phyloP scores from a whole-genome alignment of 2,329 filamentous ascomycete genomes.

The Penicillium corylophilum region DNA sequence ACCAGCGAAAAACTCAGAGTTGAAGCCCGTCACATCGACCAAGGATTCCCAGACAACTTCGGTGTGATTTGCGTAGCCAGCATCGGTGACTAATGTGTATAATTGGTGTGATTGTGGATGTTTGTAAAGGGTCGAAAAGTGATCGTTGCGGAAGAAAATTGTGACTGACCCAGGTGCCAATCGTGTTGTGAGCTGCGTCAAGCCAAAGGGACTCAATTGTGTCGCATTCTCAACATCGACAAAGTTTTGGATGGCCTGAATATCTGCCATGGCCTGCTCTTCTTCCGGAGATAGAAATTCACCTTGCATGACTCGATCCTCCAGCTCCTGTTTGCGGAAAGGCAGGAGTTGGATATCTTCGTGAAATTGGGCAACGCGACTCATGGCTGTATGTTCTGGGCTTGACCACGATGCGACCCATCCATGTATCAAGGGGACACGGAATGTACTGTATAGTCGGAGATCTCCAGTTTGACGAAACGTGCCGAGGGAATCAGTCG shows the following conservation, averaged over 20 bases:
- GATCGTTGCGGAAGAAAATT: slow-evolving; percentile 94
- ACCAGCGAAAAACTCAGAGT: slow-evolving; percentile 80
- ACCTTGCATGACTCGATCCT: slow-evolving; percentile 67
- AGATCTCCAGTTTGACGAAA: slow-evolving; percentile 89
- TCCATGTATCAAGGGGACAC: slow-evolving; percentile 84
- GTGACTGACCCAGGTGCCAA: slow-evolving; percentile 76
- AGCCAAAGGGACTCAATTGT: slow-evolving; percentile 78
- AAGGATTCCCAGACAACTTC: slow-evolving; percentile 97
- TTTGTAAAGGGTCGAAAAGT: slow-evolving; percentile 91
- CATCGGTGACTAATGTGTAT: slow-evolving; percentile 85
- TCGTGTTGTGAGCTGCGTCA: slow-evolving; percentile 69
- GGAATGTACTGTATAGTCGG: slow-evolving; percentile 86
- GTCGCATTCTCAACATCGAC: slow-evolving; percentile 72
- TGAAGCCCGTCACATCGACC: slow-evolving; percentile 80
- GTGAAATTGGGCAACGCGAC: slow-evolving; percentile 75
- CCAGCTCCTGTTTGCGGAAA: slow-evolving; percentile 84
- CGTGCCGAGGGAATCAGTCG: slow-evolving; percentile 56
- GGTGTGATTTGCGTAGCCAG: slow-evolving; percentile 81
- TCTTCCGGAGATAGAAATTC: slow-evolving; percentile 67
- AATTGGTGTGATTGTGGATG: slow-evolving; percentile 75
- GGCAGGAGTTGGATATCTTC: slow-evolving; percentile 89
- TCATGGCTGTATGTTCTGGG: slow-evolving; percentile 67
- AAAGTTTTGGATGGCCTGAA: slow-evolving; percentile 80
- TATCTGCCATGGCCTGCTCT: slow-evolving; percentile 77
- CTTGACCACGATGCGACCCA: slow-evolving; percentile 75